Evolutionary conservation across 805 yeast species (phyloP).

Genomic region (Metschnikowia aberdeeniae): DNA sequence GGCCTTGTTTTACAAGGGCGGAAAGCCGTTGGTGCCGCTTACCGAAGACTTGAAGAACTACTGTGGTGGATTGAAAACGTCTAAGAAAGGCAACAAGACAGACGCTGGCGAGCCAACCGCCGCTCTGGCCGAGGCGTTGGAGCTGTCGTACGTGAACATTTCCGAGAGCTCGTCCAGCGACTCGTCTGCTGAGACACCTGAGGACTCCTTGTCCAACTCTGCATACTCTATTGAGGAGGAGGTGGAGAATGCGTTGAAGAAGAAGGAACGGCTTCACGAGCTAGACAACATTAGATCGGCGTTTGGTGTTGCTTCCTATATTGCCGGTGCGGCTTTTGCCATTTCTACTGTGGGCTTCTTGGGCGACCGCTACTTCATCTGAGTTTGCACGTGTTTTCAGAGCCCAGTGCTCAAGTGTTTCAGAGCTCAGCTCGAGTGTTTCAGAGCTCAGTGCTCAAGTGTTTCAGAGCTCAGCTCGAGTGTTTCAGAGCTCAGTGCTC

Average conservation of each 20-base stretch:
- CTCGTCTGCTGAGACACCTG: constrained; percentile 26
- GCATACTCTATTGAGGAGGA: constrained; percentile 35
- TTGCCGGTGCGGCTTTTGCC: constrained; percentile 44
- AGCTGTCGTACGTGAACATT: constrained; percentile 40
- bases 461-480: too few species aligned
- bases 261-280: constrained; percentile 31
- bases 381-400: not conserved
- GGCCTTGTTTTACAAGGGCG: constrained; percentile 11
- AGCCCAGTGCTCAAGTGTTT: too few species aligned
- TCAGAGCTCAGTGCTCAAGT: too few species aligned
- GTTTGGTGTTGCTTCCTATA: constrained; percentile 37
- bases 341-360: constrained; percentile 52
- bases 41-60: constrained; percentile 1
- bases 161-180: constrained; percentile 36
- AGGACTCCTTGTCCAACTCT: constrained; percentile 7
- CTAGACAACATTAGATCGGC: constrained; percentile 32
- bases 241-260: constrained; percentile 39
- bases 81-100: not conserved
- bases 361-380: constrained; percentile 42
- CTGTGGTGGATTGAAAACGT: not conserved
- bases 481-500: too few species aligned
- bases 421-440: too few species aligned
- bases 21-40: constrained; percentile 3
- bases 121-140: constrained; percentile 27
- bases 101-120: not conserved